These are phyloP conservation scores for Boletus tomentosulus DNA, from an alignment of 768 basidiomycete species.

Conservation along the genomic window DNA sequence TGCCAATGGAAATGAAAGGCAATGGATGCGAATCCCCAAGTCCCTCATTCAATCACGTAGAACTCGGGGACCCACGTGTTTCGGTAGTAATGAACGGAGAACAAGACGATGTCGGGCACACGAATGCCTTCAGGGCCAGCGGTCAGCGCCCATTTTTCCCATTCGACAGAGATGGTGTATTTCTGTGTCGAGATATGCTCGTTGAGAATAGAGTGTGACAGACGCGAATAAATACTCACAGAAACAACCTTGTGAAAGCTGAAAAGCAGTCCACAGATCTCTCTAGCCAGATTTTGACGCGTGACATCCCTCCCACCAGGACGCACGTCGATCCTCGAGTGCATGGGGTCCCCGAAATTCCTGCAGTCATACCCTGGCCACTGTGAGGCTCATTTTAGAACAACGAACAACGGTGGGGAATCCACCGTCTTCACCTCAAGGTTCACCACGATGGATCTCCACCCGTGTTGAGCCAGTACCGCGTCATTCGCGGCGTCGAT, in stretches of 20 bases:
- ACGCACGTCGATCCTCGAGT: conserved; percentile 11
- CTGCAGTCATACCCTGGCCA: conserved; percentile 22
- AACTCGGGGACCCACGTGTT: conserved; percentile 28
- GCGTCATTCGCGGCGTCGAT: conserved; percentile 19
- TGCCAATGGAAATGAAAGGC: not conserved
- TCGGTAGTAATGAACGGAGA: conserved; percentile 27
- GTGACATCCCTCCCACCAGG: conserved; percentile 8
- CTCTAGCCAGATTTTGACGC: conserved; percentile 18
- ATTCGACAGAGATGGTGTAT: conserved; percentile 7
- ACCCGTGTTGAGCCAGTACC: conserved; percentile 15
- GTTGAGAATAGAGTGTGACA: not conserved
- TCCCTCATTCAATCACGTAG: conserved; percentile 23
- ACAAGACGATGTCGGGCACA: conserved; percentile 13
- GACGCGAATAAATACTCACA: conserved; percentile 4
- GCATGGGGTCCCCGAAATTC: conserved; percentile 3
- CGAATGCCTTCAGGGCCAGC: conserved; percentile 14
- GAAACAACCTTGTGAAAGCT: conserved; percentile 1
- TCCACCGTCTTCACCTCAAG: conserved; percentile 15
- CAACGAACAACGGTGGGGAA: not conserved
- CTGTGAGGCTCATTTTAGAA: conserved; percentile 5
- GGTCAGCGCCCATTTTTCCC: conserved; percentile 19
- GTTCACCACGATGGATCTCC: conserved; percentile 17
- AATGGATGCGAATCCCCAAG: not conserved
- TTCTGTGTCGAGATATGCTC: not conserved
- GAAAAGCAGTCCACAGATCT: conserved; percentile 12